These are phyloP conservation scores for Hortiboletus campestris DNA, from an alignment of 768 basidiomycete genomes.

Conservation along the genomic window DNA sequence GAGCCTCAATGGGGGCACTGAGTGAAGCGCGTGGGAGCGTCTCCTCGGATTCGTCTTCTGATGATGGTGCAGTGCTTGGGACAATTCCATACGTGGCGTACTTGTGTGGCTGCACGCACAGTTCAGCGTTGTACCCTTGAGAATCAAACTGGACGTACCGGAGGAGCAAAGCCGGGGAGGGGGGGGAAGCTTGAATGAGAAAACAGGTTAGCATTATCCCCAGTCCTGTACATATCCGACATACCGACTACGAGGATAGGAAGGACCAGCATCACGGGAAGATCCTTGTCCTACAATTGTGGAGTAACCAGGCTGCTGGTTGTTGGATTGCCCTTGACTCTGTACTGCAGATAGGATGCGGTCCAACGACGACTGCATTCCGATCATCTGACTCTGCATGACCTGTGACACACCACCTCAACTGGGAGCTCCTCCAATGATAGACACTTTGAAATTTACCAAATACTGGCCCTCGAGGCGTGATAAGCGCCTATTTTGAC, in stretches of 20 bases:
- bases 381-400: slow-evolving; percentile 93
- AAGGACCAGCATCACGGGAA: slow-evolving; percentile 18
- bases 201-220: slow-evolving; percentile 29
- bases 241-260: slow-evolving; percentile 36
- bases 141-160: slow-evolving; percentile 46
- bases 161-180: slow-evolving; percentile 88
- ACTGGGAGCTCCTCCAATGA: neutral
- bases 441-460: slow-evolving; percentile 37
- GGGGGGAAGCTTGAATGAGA: slow-evolving; percentile 64
- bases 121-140: slow-evolving; percentile 18
- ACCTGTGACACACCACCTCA: slow-evolving; percentile 44
- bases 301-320: slow-evolving; percentile 27
- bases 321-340: slow-evolving; percentile 34
- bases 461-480: slow-evolving; percentile 85
- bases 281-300: slow-evolving; percentile 17
- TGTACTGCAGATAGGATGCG: slow-evolving; percentile 73
- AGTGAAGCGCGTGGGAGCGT: slow-evolving; percentile 79
- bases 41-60: slow-evolving; percentile 91
- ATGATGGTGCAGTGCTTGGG: slow-evolving; percentile 77
- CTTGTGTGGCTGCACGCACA: slow-evolving; percentile 66
- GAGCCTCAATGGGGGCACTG: slow-evolving; percentile 90
- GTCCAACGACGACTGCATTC: slow-evolving; percentile 87
- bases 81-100: slow-evolving; percentile 91
- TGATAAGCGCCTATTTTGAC: slow-evolving; percentile 62
- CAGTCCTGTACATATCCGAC: slow-evolving; percentile 26